Evolutionary conservation across 2,329 filamentous ascomycete species (phyloP).

Genomic region (Colletotrichum scovillei): DNA sequence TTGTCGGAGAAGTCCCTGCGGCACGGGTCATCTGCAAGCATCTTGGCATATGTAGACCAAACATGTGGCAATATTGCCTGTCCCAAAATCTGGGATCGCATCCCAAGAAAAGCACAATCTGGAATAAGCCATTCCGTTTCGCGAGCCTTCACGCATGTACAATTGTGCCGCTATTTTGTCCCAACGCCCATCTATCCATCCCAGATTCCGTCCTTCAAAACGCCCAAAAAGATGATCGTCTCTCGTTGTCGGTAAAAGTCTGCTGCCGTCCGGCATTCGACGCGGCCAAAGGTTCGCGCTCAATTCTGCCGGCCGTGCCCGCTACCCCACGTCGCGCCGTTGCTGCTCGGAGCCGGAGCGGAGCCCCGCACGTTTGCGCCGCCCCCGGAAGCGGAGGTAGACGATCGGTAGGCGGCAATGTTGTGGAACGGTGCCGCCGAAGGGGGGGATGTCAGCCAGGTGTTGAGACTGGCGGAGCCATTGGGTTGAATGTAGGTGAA

Average conservation of each 20-base stretch:
- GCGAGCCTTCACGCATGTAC: background rate
- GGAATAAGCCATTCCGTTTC: background rate
- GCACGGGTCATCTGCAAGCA: background rate
- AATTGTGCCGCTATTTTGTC: background rate
- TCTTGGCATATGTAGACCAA: background rate
- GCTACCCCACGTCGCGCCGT: constrained; percentile 24
- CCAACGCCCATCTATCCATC: background rate
- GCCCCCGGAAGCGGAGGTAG: background rate
- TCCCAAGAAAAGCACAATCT: background rate
- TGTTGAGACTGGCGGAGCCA: constrained; percentile 3
- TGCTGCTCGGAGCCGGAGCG: constrained; percentile 6
- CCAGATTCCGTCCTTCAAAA: background rate
- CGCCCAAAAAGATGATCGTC: background rate
- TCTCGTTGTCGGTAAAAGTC: background rate
- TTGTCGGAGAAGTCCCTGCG: background rate
- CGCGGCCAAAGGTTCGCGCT: background rate
- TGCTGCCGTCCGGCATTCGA: background rate
- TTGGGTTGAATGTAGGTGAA: constrained; percentile 6
- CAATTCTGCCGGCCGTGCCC: background rate
- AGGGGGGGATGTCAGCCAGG: constrained; percentile 9
- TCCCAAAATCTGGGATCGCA: background rate
- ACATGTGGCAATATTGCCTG: background rate
- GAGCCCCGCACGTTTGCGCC: background rate
- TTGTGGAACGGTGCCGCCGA: constrained; percentile 9
- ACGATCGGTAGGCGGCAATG: constrained; percentile 1